Evolutionary conservation across 164 flowering plant species (phyloP), one percentile per base, ranked within the genome.

Genomic region (Brasenia schreberi): DNA sequence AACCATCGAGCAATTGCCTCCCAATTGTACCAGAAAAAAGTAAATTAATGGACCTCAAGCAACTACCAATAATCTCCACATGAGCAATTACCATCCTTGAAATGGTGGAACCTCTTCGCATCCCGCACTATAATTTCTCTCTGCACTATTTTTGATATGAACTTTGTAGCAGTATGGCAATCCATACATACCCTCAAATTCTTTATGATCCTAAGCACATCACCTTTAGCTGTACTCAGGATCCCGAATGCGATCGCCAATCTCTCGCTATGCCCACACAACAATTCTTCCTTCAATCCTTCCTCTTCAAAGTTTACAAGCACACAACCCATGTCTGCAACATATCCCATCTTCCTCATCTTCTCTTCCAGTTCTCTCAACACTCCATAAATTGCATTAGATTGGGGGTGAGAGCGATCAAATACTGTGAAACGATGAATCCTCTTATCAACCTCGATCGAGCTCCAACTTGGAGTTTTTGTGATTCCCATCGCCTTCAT

Each of bases 101-200:
- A 66, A 66, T 66, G 68, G 45, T 66, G 68, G 62, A 66, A 66
- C 18, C 68, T 53, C n/a, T 66, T 66, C 17, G 68, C 68, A 66
- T 66, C 68, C 33, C 68, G 27, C 17, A 66, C 62, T 23, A 66
- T 66, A 6, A 67, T 67, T 45, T 67, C 69, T 43, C 69, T 42
- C 69, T 23, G 43, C 19, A 44, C 52, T 45, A 67, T 67, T 45
- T 60, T 67, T 19, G 69, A 33, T 59, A 67, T 67, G 23, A 67
- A 59, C 62, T 67, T 66, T 6, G 62, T 66, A 17, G 68, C 68
- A 39, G 61, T 66, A 17, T 23, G 27, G 44, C 68, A 66, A 67
- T 67, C 69, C 63, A 67, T 42, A 67, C 69, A 67, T 39, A 61
- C 69, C 65, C 69, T 61, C 69, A 67, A 67, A 58, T 67, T 67